Conservation (phyloP, 257 asterid genomes). For the Plantago ovata region DNA sequence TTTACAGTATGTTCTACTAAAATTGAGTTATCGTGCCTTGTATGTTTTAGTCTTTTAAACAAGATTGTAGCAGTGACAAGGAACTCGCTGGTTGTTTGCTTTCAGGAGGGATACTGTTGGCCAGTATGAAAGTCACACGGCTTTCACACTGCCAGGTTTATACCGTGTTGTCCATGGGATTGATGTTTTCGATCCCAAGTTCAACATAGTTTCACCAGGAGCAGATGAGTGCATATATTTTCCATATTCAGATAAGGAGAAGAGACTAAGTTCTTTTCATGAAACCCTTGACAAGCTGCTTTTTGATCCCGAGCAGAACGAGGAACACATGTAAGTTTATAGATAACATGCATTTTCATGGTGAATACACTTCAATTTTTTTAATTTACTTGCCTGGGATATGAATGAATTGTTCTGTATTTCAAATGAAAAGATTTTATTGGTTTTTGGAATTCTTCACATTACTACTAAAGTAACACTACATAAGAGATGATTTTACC, state of each 20-base stretch:
- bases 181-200: conserved; percentile 95
- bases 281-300: conserved; percentile 61
- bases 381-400: too few relatives aligned
- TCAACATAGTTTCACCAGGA: conserved; percentile 98
- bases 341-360: not conserved
- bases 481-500: too few relatives aligned
- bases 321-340: conserved; percentile 69
- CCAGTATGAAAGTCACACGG: conserved; percentile 84
- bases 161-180: conserved; percentile 97
- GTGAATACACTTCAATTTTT: not conserved
- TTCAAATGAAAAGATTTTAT: too few relatives aligned
- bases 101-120: conserved; percentile 89
- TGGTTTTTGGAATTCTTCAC: too few relatives aligned
- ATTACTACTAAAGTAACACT: too few relatives aligned
- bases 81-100: conserved; percentile 5
- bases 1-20: too few relatives aligned
- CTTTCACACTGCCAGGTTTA: conserved; percentile 86
- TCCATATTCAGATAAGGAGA: conserved; percentile 59
- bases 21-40: too few relatives aligned
- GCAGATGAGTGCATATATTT: conserved; percentile 87
- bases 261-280: conserved; percentile 76
- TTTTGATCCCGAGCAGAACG: conserved; percentile 78
- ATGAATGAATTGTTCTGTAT: too few relatives aligned
- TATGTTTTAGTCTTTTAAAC: too few relatives aligned
- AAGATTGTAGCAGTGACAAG: too few relatives aligned